Evolutionary conservation across 306 rosid species (phyloP), one percentile per base, ranked within the genome.

Genomic region (Carpinus viminea): DNA sequence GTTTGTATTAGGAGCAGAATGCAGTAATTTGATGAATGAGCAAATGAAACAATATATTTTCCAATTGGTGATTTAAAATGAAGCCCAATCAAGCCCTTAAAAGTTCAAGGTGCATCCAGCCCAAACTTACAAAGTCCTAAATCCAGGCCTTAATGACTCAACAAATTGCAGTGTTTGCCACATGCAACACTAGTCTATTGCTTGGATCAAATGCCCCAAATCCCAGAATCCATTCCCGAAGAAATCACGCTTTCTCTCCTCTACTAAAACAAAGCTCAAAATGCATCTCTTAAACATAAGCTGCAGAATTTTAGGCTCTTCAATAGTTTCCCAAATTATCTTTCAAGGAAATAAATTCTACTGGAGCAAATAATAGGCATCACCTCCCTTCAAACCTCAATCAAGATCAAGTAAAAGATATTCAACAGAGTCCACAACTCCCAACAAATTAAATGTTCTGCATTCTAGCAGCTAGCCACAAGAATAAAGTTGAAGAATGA

Each of bases 171-270:
- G 7, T 34, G 34, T 24, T 10, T 52, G 6, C 60, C 41, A 15
- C 50, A n/a, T 50, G 24, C 36, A 21, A 12, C 12, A 21, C 47
- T 61, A 12, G 21, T 4, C 10, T 43, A 76, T 36, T 13, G 26
- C 43, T 46, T 26, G 45, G n/a, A 70, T 18, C 72, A 81, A 57
- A 70, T 65, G 28, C 26, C 46, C 12, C 15, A 20, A 21, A 74
- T 38, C 26, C 45, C 15, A 7, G 15, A 20, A 74, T 50, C 12
- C 55, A 62, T 60, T 76, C 18, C 13, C 54, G 34, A 43, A 41
- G 18, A 18, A 79, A 57, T 70, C 13, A 45, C 52, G n/a, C 65
- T 46, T 48, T 52, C 8, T 16, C 56, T 53, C n/a, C 20, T 45
- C 4, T 4, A 21, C 26, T 26, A 13, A 41, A 65, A 31, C 18